These are phyloP conservation scores for Aspergillus spinulosporus DNA, from an alignment of 2,329 filamentous ascomycete species.

Conservation along the genomic window DNA sequence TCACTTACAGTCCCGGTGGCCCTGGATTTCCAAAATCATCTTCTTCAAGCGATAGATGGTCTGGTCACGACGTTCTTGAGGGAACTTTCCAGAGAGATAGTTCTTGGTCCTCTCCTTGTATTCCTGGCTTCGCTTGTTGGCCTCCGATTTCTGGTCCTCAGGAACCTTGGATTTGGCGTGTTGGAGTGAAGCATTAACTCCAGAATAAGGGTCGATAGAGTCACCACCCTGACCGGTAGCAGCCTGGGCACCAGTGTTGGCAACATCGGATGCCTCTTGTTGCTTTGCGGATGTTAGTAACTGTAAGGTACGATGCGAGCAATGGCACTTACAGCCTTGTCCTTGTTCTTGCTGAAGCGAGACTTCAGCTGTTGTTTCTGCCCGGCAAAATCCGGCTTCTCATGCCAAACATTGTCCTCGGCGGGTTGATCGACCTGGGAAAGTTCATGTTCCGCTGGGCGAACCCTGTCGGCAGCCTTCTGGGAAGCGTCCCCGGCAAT, in stretches of 20 bases:
- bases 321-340: conserved; percentile 45
- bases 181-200: conserved; percentile 36
- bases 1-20: conserved; percentile 83
- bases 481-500: conserved; percentile 87
- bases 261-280: conserved; percentile 57
- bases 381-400: conserved; percentile 73
- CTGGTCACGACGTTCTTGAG: conserved; percentile 88
- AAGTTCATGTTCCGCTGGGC: conserved; percentile 75
- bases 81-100: conserved; percentile 84
- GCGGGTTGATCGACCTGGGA: conserved; percentile 78
- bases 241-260: conserved; percentile 54
- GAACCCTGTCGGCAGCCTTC: conserved; percentile 72
- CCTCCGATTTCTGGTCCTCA: conserved; percentile 65
- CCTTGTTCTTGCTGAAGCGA: conserved; percentile 56
- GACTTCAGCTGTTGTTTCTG: conserved; percentile 65
- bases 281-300: conserved; percentile 26
- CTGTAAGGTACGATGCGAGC: not conserved
- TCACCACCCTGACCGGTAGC: conserved; percentile 47
- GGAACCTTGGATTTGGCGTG: conserved; percentile 56
- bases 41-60: conserved; percentile 92
- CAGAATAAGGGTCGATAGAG: conserved; percentile 53
- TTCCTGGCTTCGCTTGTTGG: conserved; percentile 42
- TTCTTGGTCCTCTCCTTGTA: conserved; percentile 56
- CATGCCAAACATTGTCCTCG: conserved; percentile 91
- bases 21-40: conserved; percentile 95